Base-by-base conservation (phyloP, 805 yeast species). In the Candida khao-thaluensis region DNA sequence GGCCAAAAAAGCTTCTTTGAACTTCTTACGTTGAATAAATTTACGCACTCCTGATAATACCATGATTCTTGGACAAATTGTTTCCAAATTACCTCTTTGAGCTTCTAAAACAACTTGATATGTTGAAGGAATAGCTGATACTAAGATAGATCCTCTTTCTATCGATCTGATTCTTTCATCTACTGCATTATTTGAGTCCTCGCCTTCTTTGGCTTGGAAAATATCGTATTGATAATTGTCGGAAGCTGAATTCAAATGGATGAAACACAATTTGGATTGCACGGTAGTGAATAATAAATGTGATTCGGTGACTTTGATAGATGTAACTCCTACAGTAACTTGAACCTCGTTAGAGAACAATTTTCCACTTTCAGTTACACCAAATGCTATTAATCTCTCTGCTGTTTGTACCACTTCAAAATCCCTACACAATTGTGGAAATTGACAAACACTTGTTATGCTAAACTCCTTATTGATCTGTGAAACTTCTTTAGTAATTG, bases 51-150 rank as follows among this genome's bases (percentile, higher is more conserved):
- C 93, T 9, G 85, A 75, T 27, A 93, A 66, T 3, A 91, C 95
- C 84, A 93, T 81, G 32, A 93, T 85, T 59, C 99, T 75, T 10
- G 99, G 99, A 53, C 79, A 82, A 14, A 93, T 85, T 0, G 98
- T 89, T 60, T 93, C 99, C 49, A 93, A 66, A 54, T 93, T 93
- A 45, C 99, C 99, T 58, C 99, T 77, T 43, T 95, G 95, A 4
- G 96, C 96, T 60, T 93, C 96, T 38, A 93, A 69, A 3, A 87
- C 80, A 14, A 95, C 89, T 1, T 90, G 75, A 41, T 89, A 81
- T 40, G 78, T 83, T 0, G 91, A 78, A 1, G 97, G 96, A 53
- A 89, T 82, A 2, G 79, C 78, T 27, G 89, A 71, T 0, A 91
- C 87, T 34, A 93, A 62, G n/a, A 85, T 51, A 0, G 97, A 88